A percentile compares a stretch with the other conserved stretches of the same genome.
Evolutionary conservation across 768 basidiomycete species (phyloP).

Genomic region (Lactarius psammicola): DNA sequence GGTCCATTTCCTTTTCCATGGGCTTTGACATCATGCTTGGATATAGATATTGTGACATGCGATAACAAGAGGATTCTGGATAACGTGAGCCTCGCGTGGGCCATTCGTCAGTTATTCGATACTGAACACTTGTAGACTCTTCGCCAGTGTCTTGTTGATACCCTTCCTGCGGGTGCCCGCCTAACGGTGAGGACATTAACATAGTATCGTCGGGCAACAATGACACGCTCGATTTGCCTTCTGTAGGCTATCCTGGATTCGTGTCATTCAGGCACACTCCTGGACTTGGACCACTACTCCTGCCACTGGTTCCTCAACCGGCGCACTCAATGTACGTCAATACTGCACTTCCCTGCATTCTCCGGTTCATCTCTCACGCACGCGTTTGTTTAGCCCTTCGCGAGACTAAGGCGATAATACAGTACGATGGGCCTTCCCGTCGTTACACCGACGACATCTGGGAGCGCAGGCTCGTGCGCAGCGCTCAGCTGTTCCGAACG

Average conservation of each 20-base stretch:
- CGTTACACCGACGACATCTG: neutral
- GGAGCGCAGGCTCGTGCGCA: neutral
- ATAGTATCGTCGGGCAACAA: neutral
- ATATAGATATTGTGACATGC: constrained; percentile 16
- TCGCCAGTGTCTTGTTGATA: constrained; percentile 25
- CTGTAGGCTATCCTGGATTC: constrained; percentile 30
- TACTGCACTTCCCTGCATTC: neutral
- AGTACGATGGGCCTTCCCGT: neutral
- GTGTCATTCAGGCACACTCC: constrained; percentile 28
- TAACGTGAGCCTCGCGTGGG: constrained; percentile 17
- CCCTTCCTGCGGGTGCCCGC: constrained; percentile 22
- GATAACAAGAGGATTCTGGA: constrained; percentile 23
- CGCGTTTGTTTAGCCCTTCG: neutral
- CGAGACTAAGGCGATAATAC: neutral
- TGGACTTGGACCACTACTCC: constrained; percentile 28
- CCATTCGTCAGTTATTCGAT: neutral
- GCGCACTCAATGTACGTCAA: constrained; percentile 7
- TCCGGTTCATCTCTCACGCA: neutral
- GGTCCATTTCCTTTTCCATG: neutral
- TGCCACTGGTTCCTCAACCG: constrained; percentile 18
- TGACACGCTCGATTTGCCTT: neutral
- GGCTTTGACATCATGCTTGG: neutral
- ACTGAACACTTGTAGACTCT: constrained; percentile 20
- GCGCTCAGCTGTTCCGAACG: neutral
- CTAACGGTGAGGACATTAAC: constrained; percentile 20